Base-by-base conservation (phyloP, 371 early-diverging fungal genomes). In the Mortierella sp. region DNA sequence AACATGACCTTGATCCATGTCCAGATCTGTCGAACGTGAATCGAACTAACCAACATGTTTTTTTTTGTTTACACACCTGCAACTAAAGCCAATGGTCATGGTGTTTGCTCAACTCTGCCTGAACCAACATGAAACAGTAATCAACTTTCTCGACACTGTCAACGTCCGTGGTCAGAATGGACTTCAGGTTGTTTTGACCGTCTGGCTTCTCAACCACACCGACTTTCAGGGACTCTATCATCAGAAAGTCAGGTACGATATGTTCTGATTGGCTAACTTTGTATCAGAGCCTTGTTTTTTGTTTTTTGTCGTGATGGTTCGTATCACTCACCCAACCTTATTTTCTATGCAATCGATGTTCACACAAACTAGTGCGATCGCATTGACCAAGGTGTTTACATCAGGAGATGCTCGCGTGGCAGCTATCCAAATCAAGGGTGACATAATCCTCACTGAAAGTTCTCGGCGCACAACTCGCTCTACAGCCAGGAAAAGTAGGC, bases 101-200 rank as follows among this genome's bases (percentile, higher is more conserved):
- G 94, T 97, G 28, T 96, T 97, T 87, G 96, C 96, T 48, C 96
- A 97, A 64, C 90, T 98, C 69, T 90, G 96, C 54, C 90, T 93
- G 46, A 90, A 89, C 48, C 95, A 97, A 69, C 90, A 93, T 61
- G 91, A 93, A 14, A 92, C 92, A 14, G 92, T 95, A 0, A 87
- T 95, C 71, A 90, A 94, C 57, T 95, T 95, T 88, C 87, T 97
- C 57, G 79, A 87, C 21, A 88, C 87, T 13, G 80, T 92, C 5
- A 87, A 88, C 50, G 86, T 94, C 34, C 82, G 91, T 24, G 92
- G 91, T 14, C 87, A 88, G 46, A 92, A 83, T 57, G 97, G 95
- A 21, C 83, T 96, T 54, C 91, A 93, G 14, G 88, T 96, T 28
- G 85, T 97, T 55, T 84, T 97, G 80, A 83, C 88, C 10, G 88